Percentiles rank a stretch among this genome's conserved stretches.
Conservation (phyloP, 2,329 filamentous ascomycete species). For the Blastomyces silverae region DNA sequence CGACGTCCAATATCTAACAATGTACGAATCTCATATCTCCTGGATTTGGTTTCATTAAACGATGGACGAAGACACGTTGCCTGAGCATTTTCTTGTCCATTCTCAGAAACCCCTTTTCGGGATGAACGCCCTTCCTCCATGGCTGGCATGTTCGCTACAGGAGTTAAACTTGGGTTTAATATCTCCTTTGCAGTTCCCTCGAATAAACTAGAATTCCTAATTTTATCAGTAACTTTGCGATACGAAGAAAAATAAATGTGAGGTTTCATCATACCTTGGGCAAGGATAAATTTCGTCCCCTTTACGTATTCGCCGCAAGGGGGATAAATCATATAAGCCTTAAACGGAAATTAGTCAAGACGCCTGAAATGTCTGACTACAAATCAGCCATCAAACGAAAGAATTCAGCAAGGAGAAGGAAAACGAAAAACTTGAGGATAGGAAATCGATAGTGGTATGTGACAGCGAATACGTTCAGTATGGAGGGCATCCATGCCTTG, state of each 20-base stretch:
- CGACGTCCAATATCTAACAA: conserved; percentile 32
- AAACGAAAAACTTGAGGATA: neutral
- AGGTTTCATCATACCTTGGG: neutral
- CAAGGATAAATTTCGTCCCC: neutral
- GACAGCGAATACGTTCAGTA: neutral
- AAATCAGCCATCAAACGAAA: neutral
- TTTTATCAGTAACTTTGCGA: conserved; percentile 5
- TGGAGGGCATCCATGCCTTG: neutral
- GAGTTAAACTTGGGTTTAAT: neutral
- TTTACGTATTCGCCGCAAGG: neutral
- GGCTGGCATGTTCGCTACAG: neutral
- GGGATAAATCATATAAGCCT: neutral
- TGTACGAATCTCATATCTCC: conserved; percentile 36
- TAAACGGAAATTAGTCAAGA: neutral
- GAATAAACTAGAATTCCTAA: neutral
- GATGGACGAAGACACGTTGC: neutral
- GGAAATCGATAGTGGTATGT: neutral
- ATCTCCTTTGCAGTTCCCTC: neutral
- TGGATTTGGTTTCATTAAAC: conserved; percentile 14
- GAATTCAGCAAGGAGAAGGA: neutral
- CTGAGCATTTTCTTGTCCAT: conserved; percentile 4
- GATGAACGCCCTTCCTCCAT: neutral
- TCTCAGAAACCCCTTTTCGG: neutral
- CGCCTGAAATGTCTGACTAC: neutral
- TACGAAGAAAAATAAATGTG: neutral